These are phyloP conservation scores for Paracoccidioides lutzii DNA, from an alignment of 2,329 filamentous ascomycete genomes.

Conservation along the genomic window DNA sequence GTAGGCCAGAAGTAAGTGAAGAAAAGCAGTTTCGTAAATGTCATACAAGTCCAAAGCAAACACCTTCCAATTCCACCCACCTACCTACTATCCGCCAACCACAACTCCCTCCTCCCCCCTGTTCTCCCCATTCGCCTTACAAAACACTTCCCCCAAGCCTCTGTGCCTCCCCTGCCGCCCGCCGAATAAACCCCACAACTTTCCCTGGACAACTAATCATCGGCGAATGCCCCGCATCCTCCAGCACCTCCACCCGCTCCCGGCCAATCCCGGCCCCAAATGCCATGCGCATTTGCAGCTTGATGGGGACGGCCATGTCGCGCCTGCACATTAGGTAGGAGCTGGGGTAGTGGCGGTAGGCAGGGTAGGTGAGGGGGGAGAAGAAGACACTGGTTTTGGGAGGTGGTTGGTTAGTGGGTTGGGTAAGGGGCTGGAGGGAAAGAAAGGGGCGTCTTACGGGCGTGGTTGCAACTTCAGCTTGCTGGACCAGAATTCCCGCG, in stretches of 20 bases:
- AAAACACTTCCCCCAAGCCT: not conserved
- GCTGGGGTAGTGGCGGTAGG: slow-evolving; percentile 7
- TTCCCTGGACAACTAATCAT: slow-evolving; percentile 6
- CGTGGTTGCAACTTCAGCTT: slow-evolving; percentile 3
- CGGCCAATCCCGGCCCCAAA: slow-evolving; percentile 3
- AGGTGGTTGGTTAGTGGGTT: not conserved
- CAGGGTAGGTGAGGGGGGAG: slow-evolving; percentile 8
- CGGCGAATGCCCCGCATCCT: slow-evolving; percentile 5
- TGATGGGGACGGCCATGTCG: slow-evolving; percentile 4
- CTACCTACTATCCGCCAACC: not conserved
- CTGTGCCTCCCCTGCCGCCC: slow-evolving; percentile 2
- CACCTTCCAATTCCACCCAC: not conserved
- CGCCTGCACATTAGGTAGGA: slow-evolving; percentile 8
- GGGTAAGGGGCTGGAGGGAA: not conserved
- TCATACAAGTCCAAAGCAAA: too few species aligned
- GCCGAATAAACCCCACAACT: slow-evolving; percentile 5
- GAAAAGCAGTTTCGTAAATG: too few species aligned
- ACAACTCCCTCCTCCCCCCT: not conserved
- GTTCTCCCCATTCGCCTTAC: not conserved
- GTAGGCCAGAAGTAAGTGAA: too few species aligned
- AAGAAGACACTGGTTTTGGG: slow-evolving; percentile 4
- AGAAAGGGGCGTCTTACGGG: not conserved
- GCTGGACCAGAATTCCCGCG: not conserved
- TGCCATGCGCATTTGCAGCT: slow-evolving; percentile 5
- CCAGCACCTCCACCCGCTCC: not conserved